These are phyloP conservation scores for Phytophthora chlamydospora DNA, from an alignment of 352 stramenopile species.

Conservation along the genomic window DNA sequence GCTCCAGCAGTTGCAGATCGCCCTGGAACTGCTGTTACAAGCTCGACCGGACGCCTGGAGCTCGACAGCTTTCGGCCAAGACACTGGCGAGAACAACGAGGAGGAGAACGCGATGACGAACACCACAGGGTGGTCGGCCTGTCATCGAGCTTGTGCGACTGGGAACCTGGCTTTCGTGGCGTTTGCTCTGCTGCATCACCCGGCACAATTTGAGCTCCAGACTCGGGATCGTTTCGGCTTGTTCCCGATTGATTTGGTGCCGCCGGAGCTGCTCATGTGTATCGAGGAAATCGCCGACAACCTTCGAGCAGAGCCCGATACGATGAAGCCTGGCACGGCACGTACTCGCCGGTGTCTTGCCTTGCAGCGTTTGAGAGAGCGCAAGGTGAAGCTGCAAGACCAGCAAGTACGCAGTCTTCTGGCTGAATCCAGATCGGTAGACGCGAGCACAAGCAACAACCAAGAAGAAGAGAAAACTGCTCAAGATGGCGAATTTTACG, in stretches of 20 bases:
- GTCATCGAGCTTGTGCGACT: constrained; percentile 63
- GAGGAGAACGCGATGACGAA: constrained; percentile 30
- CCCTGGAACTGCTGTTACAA: constrained; percentile 61
- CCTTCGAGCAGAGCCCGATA: constrained; percentile 1
- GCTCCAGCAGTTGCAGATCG: constrained; percentile 69
- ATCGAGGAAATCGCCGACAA: constrained; percentile 30
- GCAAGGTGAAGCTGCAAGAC: constrained; percentile 38
- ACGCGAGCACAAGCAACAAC: not conserved
- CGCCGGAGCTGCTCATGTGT: constrained; percentile 49
- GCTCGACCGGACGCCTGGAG: constrained; percentile 39
- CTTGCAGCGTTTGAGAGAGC: constrained; percentile 42
- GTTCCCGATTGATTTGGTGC: constrained; percentile 62
- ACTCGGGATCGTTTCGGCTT: constrained; percentile 58
- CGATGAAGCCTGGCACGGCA: constrained; percentile 22
- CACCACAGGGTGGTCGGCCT: constrained; percentile 48
- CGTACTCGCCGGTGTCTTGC: constrained; percentile 36
- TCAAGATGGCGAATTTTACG: constrained; percentile 33
- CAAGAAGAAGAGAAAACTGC: constrained; percentile 15
- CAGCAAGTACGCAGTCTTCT: constrained; percentile 16
- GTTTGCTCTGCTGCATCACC: constrained; percentile 53
- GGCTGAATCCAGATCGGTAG: constrained; percentile 5
- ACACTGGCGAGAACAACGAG: constrained; percentile 7
- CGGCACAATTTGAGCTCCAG: constrained; percentile 34
- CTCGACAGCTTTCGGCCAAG: constrained; percentile 24
- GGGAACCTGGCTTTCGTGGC: constrained; percentile 64